A percentile compares a stretch with the other conserved stretches of the same genome.
These are phyloP conservation scores for Aureobasidium musti DNA, from an alignment of 2,329 filamentous ascomycete species.

Conservation along the genomic window DNA sequence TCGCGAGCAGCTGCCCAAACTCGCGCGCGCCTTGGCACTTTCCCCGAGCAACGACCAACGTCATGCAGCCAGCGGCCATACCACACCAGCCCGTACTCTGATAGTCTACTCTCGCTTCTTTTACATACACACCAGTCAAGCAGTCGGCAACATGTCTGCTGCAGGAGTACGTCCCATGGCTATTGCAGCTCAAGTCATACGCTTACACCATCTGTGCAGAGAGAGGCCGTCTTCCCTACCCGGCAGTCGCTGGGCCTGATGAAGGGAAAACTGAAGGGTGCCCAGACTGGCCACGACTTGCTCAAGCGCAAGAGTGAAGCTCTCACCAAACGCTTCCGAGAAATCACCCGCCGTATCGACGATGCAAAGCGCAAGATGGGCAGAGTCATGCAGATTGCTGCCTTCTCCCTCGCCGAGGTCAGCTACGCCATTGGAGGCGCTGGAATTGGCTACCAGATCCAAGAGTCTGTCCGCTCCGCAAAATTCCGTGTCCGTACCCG, in stretches of 20 bases:
- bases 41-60: slow-evolving; percentile 23
- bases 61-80: slow-evolving; percentile 11
- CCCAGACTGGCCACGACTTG: slow-evolving; percentile 78
- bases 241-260: slow-evolving; percentile 95
- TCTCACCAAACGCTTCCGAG: slow-evolving; percentile 75
- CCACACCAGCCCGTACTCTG: background rate
- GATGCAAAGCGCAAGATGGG: slow-evolving; percentile 99
- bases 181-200: background rate
- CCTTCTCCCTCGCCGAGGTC: slow-evolving; percentile 95
- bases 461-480: slow-evolving; percentile 90
- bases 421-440: slow-evolving; percentile 92
- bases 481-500: slow-evolving; percentile 91
- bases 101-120: background rate
- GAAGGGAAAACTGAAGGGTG: slow-evolving; percentile 94
- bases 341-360: slow-evolving; percentile 95
- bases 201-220: slow-evolving; percentile 54
- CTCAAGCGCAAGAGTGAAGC: slow-evolving; percentile 98
- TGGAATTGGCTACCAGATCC: slow-evolving; percentile 92
- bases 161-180: slow-evolving; percentile 41
- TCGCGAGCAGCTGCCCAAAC: background rate
- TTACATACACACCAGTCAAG: background rate
- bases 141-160: slow-evolving; percentile 44
- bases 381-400: slow-evolving; percentile 97
- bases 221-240: slow-evolving; percentile 96
- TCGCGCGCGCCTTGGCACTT: slow-evolving; percentile 24